Evolutionary conservation across 2,329 filamentous ascomycete species (phyloP).

Genomic region (Amesomyces nigricolor): DNA sequence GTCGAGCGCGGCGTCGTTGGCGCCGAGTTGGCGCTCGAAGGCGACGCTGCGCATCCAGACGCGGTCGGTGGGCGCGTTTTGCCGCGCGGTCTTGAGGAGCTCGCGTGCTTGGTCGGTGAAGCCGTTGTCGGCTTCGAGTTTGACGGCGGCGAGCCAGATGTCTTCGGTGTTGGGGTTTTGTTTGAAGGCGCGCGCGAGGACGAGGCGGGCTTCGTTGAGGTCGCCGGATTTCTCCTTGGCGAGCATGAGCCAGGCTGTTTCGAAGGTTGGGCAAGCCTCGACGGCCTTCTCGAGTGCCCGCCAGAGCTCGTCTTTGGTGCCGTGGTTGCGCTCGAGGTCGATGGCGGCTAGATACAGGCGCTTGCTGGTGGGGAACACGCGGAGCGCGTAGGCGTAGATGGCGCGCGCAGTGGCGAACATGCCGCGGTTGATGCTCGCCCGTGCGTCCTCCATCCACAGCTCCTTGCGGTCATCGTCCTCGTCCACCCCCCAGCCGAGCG

Average conservation of each 20-base stretch:
- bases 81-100: slow-evolving; percentile 74
- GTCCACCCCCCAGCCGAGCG: slow-evolving; percentile 85
- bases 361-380: slow-evolving; percentile 82
- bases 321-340: slow-evolving; percentile 86
- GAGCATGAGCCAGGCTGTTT: slow-evolving; percentile 92
- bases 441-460: slow-evolving; percentile 92
- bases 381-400: slow-evolving; percentile 85
- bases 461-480: slow-evolving; percentile 96
- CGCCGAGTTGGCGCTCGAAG: slow-evolving; percentile 80
- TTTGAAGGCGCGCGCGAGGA: slow-evolving; percentile 85
- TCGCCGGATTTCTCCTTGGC: slow-evolving; percentile 89
- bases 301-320: slow-evolving; percentile 75
- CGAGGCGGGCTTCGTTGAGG: slow-evolving; percentile 76
- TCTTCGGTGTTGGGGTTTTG: slow-evolving; percentile 96
- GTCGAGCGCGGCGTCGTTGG: slow-evolving; percentile 75
- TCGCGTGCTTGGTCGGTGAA: slow-evolving; percentile 76
- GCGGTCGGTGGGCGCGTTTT: slow-evolving; percentile 87
- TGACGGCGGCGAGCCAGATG: slow-evolving; percentile 94
- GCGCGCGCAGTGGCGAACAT: slow-evolving; percentile 87
- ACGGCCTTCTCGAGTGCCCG: slow-evolving; percentile 87
- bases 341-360: slow-evolving; percentile 87
- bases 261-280: slow-evolving; percentile 84
- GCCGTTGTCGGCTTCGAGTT: slow-evolving; percentile 86
- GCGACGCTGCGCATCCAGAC: slow-evolving; percentile 96
- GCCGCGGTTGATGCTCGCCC: slow-evolving; percentile 70